Percentiles rank a stretch among this genome's conserved stretches.
phyloP scores from a whole-genome alignment of 2,329 filamentous ascomycete species.

The Fusarium chuoi region DNA sequence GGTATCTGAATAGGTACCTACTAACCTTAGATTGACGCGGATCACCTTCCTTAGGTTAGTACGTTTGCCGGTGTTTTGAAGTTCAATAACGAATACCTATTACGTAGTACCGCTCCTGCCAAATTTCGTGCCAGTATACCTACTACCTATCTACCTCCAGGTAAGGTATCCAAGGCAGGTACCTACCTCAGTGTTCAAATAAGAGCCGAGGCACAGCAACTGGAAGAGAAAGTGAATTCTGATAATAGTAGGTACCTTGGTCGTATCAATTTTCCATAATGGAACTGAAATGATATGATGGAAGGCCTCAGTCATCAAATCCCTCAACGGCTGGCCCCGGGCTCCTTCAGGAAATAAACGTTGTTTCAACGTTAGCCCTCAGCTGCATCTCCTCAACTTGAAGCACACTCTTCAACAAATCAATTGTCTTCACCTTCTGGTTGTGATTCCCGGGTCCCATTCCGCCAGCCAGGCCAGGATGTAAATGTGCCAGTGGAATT shows the following conservation, averaged over 20 bases:
- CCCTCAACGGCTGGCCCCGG: not conserved
- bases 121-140: not conserved
- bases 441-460: slow-evolving; percentile 15
- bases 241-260: not conserved
- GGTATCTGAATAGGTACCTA: not conserved
- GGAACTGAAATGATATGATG: not conserved
- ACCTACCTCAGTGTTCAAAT: not conserved
- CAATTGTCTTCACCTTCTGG: slow-evolving; percentile 17
- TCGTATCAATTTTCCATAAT: not conserved
- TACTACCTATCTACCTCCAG: not conserved
- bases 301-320: slow-evolving; percentile 18
- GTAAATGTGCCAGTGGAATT: slow-evolving; percentile 11
- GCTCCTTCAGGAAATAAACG: slow-evolving; percentile 11
- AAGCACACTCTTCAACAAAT: slow-evolving; percentile 35
- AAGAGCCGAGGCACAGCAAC: not conserved
- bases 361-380: slow-evolving; percentile 23
- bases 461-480: slow-evolving; percentile 22
- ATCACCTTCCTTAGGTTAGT: not conserved
- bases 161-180: not conserved
- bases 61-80: not conserved
- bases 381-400: slow-evolving; percentile 25
- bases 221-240: not conserved
- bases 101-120: not conserved
- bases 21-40: not conserved
- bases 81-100: not conserved